These are phyloP conservation scores for Cyberlindnera galapagoensis DNA, from an alignment of 805 yeast genomes.

Conservation along the genomic window DNA sequence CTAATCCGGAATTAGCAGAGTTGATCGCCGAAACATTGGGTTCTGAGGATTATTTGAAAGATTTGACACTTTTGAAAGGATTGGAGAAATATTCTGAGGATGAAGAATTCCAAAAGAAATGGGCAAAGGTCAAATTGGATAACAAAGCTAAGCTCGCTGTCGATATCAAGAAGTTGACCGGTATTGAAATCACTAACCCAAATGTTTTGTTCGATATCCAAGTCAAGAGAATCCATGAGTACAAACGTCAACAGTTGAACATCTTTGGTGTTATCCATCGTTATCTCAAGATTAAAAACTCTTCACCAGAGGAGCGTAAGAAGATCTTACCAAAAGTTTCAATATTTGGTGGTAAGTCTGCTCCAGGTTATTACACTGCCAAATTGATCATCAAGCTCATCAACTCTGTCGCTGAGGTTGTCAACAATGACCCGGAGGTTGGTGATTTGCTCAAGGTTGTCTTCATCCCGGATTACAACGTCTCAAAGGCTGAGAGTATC, in stretches of 20 bases:
- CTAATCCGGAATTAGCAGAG: slow-evolving; percentile 75
- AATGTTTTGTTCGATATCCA: slow-evolving; percentile 81
- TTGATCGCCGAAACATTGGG: slow-evolving; percentile 69
- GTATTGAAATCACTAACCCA: slow-evolving; percentile 52
- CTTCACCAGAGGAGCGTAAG: slow-evolving; percentile 55
- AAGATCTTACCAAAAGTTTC: slow-evolving; percentile 66
- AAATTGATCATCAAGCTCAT: slow-evolving; percentile 82
- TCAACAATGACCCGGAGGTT: slow-evolving; percentile 71
- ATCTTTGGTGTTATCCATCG: slow-evolving; percentile 85
- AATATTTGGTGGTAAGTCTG: slow-evolving; percentile 91
- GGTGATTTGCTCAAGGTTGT: slow-evolving; percentile 77
- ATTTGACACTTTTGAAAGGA: slow-evolving; percentile 59
- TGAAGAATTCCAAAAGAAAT: slow-evolving; percentile 53
- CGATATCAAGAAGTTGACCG: slow-evolving; percentile 58
- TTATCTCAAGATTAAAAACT: slow-evolving; percentile 67
- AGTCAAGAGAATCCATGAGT: slow-evolving; percentile 93
- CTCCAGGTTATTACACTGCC: slow-evolving; percentile 97
- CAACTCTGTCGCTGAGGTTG: slow-evolving; percentile 73
- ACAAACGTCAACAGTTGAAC: slow-evolving; percentile 91
- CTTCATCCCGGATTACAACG: slow-evolving; percentile 88
- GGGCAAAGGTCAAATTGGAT: slow-evolving; percentile 65
- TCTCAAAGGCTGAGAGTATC: slow-evolving; percentile 87
- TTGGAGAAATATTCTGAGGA: slow-evolving; percentile 66
- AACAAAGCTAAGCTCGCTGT: slow-evolving; percentile 66
- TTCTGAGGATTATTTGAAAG: slow-evolving; percentile 60